Base-by-base conservation (phyloP, 2,329 filamentous ascomycete species). In the Colletotrichum tabaci region DNA sequence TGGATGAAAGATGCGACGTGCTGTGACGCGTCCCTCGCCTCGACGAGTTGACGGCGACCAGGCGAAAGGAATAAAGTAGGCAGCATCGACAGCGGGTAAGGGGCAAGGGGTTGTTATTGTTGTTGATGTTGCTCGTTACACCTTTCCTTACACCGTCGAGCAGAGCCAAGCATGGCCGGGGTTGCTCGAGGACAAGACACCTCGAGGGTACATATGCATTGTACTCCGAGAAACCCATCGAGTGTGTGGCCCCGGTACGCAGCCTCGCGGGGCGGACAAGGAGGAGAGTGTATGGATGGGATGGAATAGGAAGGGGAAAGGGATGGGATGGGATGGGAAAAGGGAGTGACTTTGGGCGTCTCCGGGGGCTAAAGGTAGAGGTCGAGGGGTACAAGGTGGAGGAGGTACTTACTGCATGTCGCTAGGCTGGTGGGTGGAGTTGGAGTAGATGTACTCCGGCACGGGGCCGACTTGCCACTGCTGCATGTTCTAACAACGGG, bases 401-500 rank as follows among this genome's bases (percentile, higher is more conserved):
- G 71, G 79, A 81, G 79, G 79, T 84, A 89, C 88, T 89, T 84
- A 89, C 87, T 89, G 87, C 80, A 89, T 87, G 75, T 88, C 86
- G 82, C 85, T 87, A 76, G 85, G 83, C 78, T 86, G 86, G 77
- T 87, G 86, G 77, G 86, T 83, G 81, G 83, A 83, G 78, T 79
- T 80, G 79, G 85, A 82, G 82, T 87, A 88, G 77, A 89, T 84
- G 83, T 88, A 88, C 81, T 88, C 87, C 83, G 87, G 87, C 82
- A 89, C 84, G 76, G 87, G 87, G 82, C 87, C 87, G 80, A 89
- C 86, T 81, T 89, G 86, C 87, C 87, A 89, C 82, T 89, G 87
- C 84, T 89, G 86, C 87, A 89, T 89, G 82, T 82, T 86, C 87
- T 88, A 74, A 74, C 65, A 74, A 77, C 61, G 61, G 66, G 56